Conservation (phyloP, 768 basidiomycete species). For the Cystobasidium ongulense region DNA sequence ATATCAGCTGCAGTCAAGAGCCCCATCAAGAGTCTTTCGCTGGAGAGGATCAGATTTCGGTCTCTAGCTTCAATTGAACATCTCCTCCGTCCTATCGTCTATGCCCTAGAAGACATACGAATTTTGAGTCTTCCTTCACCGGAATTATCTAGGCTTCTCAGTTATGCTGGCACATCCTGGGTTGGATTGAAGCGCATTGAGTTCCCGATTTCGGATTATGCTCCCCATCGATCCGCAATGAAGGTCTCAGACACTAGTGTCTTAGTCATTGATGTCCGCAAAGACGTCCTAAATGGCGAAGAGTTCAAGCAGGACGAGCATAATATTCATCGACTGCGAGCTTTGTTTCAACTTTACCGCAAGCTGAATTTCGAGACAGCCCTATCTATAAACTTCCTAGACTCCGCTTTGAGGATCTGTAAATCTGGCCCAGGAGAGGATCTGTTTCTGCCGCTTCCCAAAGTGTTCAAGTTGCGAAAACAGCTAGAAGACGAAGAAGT, state of each 20-base stretch:
- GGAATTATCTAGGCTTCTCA: not conserved
- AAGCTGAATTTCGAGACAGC: not conserved
- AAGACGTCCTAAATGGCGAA: not conserved
- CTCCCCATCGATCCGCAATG: too few species aligned
- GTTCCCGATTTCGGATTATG: too few species aligned
- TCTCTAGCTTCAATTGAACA: not conserved
- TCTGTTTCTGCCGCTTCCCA: not conserved
- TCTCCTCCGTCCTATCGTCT: not conserved
- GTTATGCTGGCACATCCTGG: not conserved
- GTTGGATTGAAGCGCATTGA: not conserved
- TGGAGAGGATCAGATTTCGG: not conserved
- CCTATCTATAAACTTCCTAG: not conserved
- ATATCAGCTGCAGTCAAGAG: slow-evolving; percentile 1
- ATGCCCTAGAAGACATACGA: not conserved
- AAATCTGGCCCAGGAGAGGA: too few species aligned
- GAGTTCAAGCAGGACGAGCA: not conserved
- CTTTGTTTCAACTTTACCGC: not conserved
- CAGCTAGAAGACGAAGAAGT: not conserved
- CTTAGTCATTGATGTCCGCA: too few species aligned
- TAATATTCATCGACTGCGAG: not conserved
- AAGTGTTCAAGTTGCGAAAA: not conserved
- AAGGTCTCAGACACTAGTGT: too few species aligned
- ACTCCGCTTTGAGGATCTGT: not conserved
- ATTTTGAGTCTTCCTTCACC: not conserved
- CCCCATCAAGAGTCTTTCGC: not conserved